Evolutionary conservation across 129 eudicot genomes (phyloP), one percentile per base, ranked within the genome.

Genomic region (Ambrosia trifida): DNA sequence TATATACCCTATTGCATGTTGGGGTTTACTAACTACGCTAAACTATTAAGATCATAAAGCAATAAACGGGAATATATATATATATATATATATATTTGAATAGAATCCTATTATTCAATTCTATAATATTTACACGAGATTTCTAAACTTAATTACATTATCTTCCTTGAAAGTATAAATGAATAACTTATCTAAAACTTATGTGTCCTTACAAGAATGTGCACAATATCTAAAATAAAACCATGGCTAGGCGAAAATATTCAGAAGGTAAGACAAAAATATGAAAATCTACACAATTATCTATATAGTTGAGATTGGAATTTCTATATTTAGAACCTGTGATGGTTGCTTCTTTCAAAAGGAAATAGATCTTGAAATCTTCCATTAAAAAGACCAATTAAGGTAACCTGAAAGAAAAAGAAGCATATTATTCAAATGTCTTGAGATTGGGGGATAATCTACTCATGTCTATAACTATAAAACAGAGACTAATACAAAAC

Each of bases 311-410:
- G 72, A 68, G 72, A 47, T 6, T 44, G 71, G 38, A 68, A 49
- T 32, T 47, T 41, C 1, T 32, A 68, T 68, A 68, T 49, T 68
- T 16, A 17, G 32, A 68, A 47, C 73, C 72, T 43, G 56, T 66
- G 57, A 20, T 68, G 36, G 72, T 47, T 30, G 72, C 30, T 68
- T 30, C 31, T 46, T 67, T 68, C 61, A 68, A 16, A 45, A 66
- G 71, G 56, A 66, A 66, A 66, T 30, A 45, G 20, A 24, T 57
- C 38, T 57, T 57, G 64, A 57, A 11, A 28, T 57, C 64, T 28
- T 28, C 64, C 38, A 57, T 57, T 28, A 57, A 57, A 57, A 28
- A 24, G 28, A 28, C 36, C 16, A 57, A 57, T 24, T 57, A 57
- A 24, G 64, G 64, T 11, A 57, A 57, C 64, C 64, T 57, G 64